Evolutionary conservation across 371 early-diverging fungal species (phyloP).

Genomic region (Dentiscutata heterogama): DNA sequence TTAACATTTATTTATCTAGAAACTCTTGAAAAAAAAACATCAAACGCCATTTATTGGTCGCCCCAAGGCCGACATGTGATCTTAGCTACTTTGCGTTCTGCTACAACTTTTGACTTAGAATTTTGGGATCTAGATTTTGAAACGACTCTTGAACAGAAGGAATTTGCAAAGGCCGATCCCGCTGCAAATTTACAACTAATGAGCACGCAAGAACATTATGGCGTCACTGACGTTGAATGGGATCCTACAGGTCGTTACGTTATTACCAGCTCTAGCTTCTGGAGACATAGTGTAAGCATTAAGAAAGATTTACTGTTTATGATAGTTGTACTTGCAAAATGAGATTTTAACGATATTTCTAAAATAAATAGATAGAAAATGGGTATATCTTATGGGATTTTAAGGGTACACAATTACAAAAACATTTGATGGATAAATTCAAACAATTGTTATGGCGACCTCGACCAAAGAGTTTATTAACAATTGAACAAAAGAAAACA

Average conservation of each 20-base stretch:
- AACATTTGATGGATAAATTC: conserved; percentile 82
- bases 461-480: conserved; percentile 87
- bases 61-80: conserved; percentile 96
- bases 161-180: conserved; percentile 58
- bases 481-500: conserved; percentile 83
- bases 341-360: neutral
- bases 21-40: conserved; percentile 80
- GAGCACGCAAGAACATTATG: conserved; percentile 89
- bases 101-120: conserved; percentile 85
- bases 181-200: conserved; percentile 71
- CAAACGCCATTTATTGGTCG: conserved; percentile 92
- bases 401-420: conserved; percentile 83
- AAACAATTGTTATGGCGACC: conserved; percentile 97
- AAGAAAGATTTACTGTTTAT: neutral
- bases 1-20: conserved; percentile 45
- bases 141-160: conserved; percentile 63
- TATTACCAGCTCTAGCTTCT: conserved; percentile 85
- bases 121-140: conserved; percentile 91
- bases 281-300: conserved; percentile 69
- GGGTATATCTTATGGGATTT: conserved; percentile 96
- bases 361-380: conserved; percentile 69
- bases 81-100: conserved; percentile 86
- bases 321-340: neutral
- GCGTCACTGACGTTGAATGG: conserved; percentile 96
- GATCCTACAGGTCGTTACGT: conserved; percentile 98